phyloP scores from a whole-genome alignment of 352 stramenopile genomes.

The Phytopythium mirpurense region DNA sequence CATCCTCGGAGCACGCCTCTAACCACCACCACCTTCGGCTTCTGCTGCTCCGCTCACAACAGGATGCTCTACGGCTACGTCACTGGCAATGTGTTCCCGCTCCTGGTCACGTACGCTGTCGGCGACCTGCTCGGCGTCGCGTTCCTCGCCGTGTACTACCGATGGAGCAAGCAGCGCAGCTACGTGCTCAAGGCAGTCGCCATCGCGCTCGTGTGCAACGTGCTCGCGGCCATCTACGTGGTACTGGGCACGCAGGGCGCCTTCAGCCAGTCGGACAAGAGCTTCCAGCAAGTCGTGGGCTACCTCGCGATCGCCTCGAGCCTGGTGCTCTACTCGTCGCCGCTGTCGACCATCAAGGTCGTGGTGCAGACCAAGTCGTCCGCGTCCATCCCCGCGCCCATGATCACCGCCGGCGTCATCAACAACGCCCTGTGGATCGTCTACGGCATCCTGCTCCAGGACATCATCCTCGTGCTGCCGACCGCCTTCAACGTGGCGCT shows the following conservation, averaged over 20 bases:
- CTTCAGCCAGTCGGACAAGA: conserved; percentile 21
- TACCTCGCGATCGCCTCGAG: conserved; percentile 48
- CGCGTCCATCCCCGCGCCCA: conserved; percentile 50
- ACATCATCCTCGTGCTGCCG: conserved; percentile 56
- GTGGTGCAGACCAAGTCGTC: conserved; percentile 51
- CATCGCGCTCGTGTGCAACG: conserved; percentile 34
- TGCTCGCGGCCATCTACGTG: conserved; percentile 39
- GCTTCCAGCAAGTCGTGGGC: conserved; percentile 27
- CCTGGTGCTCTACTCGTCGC: conserved; percentile 59
- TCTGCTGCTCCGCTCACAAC: not conserved
- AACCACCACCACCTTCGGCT: too few species aligned
- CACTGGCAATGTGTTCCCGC: conserved; percentile 33
- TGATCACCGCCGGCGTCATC: conserved; percentile 50
- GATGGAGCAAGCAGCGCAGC: conserved; percentile 28
- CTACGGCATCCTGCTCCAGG: conserved; percentile 47
- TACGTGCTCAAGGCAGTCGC: conserved; percentile 27
- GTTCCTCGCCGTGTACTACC: conserved; percentile 45
- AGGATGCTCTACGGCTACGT: conserved; percentile 67
- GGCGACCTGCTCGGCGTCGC: conserved; percentile 38
- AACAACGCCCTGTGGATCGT: conserved; percentile 78
- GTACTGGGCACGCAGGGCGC: conserved; percentile 28
- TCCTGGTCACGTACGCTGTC: conserved; percentile 47
- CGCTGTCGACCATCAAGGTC: conserved; percentile 46
- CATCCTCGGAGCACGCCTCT: not conserved
- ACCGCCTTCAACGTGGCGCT: conserved; percentile 41